Percentiles rank a stretch among this genome's conserved stretches.
Conservation (phyloP, 495 filamentous ascomycete species). For the Neurospora terricola region DNA sequence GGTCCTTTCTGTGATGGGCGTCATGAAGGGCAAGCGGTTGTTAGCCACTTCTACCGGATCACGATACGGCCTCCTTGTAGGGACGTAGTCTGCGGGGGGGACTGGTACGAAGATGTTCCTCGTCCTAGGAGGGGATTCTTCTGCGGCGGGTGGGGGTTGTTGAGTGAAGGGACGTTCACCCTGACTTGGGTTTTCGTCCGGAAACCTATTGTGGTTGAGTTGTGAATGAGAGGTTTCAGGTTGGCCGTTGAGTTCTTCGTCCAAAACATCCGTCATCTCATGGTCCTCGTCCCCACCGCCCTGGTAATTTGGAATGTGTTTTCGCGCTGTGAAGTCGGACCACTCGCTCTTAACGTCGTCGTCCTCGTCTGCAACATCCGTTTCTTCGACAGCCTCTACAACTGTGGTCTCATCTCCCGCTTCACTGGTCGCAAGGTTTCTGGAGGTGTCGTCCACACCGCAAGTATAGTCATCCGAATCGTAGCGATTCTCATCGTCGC, state of each 20-base stretch:
- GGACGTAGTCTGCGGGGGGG: constrained; percentile 77
- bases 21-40: constrained; percentile 93
- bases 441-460: constrained; percentile 62
- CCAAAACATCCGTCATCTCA: constrained; percentile 25
- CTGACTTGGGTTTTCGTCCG: constrained; percentile 11
- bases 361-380: constrained; percentile 55
- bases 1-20: constrained; percentile 90
- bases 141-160: constrained; percentile 12
- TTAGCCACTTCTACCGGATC: constrained; percentile 68
- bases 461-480: constrained; percentile 72
- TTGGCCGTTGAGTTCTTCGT: constrained; percentile 9
- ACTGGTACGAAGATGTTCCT: constrained; percentile 49
- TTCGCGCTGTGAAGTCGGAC: constrained; percentile 73
- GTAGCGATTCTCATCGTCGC: constrained; percentile 56
- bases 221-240: neutral
- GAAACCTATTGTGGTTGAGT: neutral
- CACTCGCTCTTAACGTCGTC: constrained; percentile 56
- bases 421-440: constrained; percentile 45
- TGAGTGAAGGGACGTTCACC: constrained; percentile 29
- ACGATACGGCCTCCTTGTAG: constrained; percentile 63
- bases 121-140: constrained; percentile 27
- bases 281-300: constrained; percentile 12
- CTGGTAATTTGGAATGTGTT: constrained; percentile 53
- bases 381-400: constrained; percentile 15
- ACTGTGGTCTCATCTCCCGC: constrained; percentile 24